phyloP scores from a whole-genome alignment of 179 eudicot species.

The Beta macrorhiza region DNA sequence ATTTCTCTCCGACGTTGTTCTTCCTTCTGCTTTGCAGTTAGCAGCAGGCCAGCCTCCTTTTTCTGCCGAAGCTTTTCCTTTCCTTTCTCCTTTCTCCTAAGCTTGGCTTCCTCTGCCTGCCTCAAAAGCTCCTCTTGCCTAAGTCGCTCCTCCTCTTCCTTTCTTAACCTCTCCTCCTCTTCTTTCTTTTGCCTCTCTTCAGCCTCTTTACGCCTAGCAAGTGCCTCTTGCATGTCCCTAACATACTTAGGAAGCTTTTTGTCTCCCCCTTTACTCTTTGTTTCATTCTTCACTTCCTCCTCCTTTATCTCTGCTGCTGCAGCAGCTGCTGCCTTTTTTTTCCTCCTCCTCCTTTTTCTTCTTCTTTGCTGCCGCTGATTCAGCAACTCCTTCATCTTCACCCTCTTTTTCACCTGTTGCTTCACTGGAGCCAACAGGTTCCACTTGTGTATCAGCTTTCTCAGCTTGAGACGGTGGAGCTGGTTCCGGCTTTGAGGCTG shows the following conservation, averaged over 20 bases:
- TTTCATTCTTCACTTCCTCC: constrained; percentile 53
- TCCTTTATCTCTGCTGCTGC: constrained; percentile 35
- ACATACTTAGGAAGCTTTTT: constrained; percentile 85
- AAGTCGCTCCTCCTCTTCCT: constrained; percentile 39
- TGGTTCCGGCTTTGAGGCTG: constrained; percentile 42
- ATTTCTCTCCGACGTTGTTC: constrained; percentile 74
- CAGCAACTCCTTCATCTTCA: constrained; percentile 35
- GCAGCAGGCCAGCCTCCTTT: constrained; percentile 60
- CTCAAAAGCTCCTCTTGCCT: constrained; percentile 69
- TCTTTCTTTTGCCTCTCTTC: constrained; percentile 74
- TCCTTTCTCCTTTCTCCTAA: too few relatives aligned
- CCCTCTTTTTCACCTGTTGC: constrained; percentile 51
- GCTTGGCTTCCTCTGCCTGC: background rate
- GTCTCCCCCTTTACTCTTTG: constrained; percentile 53
- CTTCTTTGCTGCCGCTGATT: constrained; percentile 84
- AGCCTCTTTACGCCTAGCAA: constrained; percentile 69
- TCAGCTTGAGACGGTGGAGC: constrained; percentile 27
- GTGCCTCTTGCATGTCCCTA: constrained; percentile 79
- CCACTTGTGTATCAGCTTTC: constrained; percentile 23
- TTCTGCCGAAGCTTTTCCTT: too few relatives aligned
- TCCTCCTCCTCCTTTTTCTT: constrained; percentile 69
- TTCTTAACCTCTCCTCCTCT: constrained; percentile 41
- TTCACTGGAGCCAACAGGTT: constrained; percentile 39
- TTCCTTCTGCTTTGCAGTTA: constrained; percentile 90
- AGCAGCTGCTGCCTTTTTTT: constrained; percentile 57